Base-by-base conservation (phyloP, 129 eudicot genomes). In the Artemisia tridentata region DNA sequence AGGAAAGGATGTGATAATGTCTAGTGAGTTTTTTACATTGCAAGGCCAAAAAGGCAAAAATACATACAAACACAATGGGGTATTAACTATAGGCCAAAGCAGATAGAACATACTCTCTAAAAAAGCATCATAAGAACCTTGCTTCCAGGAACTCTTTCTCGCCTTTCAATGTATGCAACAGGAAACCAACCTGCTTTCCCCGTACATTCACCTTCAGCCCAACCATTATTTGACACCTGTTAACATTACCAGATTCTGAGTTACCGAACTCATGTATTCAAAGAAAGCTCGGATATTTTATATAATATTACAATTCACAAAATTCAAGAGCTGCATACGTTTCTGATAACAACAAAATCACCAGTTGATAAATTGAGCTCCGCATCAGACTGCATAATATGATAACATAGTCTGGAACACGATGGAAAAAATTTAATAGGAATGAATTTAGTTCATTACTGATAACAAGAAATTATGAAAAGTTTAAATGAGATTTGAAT, bases 121-220 rank as follows among this genome's bases (percentile, higher is more conserved):
- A 75, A 89, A 54, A 90, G n/a, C n/a, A n/a, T n/a, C 86, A 63
- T 87, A 86, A 12, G 92, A 23, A 93, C 80, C 83, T 93, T 93
- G 85, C 96, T 93, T 3, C 97, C 99, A 53, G 85, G 91, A 78
- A 93, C 92, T 57, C 93, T 97, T 11, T 93, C 99, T 57, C 99
- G 90, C 83, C 88, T 84, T 83, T 93, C 97, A 19, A 93, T 78
- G 80, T 84, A 93, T 43, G 78, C 97, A 65, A 75, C 79, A 18
- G 99, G 99, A 70, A 93, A 93, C 99, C 99, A 93, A 72, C 97
- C 97, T 7, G 96, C 31, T 27, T 4, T 27, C 31, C 31, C 5
- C 3, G 3, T 27, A 5, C 97, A 78, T 80, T 87, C 51, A 96
- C 97, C 61, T 87, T 49, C 74, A 82, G 96, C 89, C 89, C 98